Conservation (phyloP, 345 rosid species). For the Bretschneidera sinensis region DNA sequence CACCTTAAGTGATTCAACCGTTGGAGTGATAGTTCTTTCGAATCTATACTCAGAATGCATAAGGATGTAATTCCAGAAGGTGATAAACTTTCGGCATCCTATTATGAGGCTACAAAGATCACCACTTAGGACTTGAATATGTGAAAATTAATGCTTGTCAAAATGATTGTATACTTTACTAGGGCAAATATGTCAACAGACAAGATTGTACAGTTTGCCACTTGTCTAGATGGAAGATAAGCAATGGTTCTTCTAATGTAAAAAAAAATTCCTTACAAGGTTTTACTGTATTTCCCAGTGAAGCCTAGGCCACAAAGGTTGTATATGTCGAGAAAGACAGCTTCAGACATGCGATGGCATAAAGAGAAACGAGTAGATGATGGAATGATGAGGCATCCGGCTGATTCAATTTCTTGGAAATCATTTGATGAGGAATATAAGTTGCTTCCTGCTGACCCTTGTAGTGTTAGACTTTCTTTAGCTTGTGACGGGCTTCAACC, state of each 20-base stretch:
- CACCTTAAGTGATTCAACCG: background rate
- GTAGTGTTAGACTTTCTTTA: slow-evolving; percentile 2
- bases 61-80: background rate
- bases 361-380: background rate
- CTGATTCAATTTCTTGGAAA: slow-evolving; percentile 3
- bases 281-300: slow-evolving; percentile 8
- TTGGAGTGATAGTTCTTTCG: background rate
- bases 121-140: no score
- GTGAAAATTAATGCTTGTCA: no score
- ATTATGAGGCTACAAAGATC: slow-evolving; percentile 13
- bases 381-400: background rate
- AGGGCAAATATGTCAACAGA: background rate
- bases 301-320: background rate
- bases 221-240: no score
- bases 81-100: background rate
- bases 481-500: slow-evolving; percentile 9
- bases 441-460: background rate
- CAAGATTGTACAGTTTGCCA: background rate
- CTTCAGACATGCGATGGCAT: slow-evolving; percentile 8
- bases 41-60: background rate
- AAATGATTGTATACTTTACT: slow-evolving; percentile 9
- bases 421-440: background rate
- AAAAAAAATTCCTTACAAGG: slow-evolving; percentile 5
- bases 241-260: background rate
- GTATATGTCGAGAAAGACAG: background rate